These are phyloP conservation scores for Pythium folliculosum DNA, from an alignment of 352 stramenopile genomes.

Conservation along the genomic window DNA sequence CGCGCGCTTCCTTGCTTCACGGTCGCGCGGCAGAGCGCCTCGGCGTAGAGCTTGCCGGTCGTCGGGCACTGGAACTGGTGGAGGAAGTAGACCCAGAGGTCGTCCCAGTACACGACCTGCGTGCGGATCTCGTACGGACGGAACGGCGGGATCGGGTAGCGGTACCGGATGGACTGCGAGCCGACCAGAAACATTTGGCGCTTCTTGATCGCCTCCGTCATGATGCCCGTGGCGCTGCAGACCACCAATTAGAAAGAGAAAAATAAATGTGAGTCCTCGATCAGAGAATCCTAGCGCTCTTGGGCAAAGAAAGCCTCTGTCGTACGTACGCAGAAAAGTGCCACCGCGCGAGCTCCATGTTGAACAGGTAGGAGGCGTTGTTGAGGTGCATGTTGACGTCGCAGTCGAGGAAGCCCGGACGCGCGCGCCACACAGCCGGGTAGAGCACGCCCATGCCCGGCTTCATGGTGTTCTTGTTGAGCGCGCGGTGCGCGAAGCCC, in stretches of 20 bases:
- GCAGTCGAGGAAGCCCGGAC: conserved; percentile 70
- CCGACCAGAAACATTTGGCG: conserved; percentile 58
- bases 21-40: conserved; percentile 30
- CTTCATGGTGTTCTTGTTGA: conserved; percentile 52
- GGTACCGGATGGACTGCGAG: conserved; percentile 51
- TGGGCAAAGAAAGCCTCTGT: not conserved
- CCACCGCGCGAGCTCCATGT: conserved; percentile 86
- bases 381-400: conserved; percentile 89
- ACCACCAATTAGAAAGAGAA: not conserved
- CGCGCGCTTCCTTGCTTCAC: conserved; percentile 31
- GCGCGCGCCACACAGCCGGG: conserved; percentile 66
- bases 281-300: not conserved
- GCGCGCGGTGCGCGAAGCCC: conserved; percentile 51
- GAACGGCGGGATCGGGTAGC: conserved; percentile 35
- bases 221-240: conserved; percentile 45
- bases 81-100: conserved; percentile 38
- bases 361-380: conserved; percentile 83
- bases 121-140: conserved; percentile 41
- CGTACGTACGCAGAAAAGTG: conserved; percentile 66
- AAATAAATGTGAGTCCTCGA: not conserved
- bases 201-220: conserved; percentile 64
- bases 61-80: conserved; percentile 38
- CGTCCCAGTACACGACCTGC: conserved; percentile 37
- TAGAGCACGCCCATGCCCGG: conserved; percentile 64
- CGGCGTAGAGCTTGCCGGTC: conserved; percentile 36